Base-by-base conservation (phyloP, 495 filamentous ascomycete genomes). In the Podospora comata region DNA sequence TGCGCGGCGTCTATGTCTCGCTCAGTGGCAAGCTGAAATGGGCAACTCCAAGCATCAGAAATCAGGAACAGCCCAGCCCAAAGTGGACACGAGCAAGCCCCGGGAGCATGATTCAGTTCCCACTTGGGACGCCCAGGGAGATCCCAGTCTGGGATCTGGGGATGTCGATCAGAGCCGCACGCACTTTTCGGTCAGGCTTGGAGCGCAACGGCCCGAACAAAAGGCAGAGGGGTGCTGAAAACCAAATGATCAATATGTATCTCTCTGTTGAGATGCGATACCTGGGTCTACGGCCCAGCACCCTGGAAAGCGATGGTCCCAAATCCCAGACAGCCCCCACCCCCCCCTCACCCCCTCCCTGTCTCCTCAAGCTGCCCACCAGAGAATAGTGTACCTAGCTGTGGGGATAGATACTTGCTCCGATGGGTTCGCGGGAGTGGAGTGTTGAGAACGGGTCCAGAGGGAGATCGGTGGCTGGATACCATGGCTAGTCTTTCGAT, bases 111-210 rank as follows among this genome's bases (percentile, higher is more conserved):
- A 58, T 58, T 19, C n/a, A 58, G 55, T 58, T 58, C 55, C 55
- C 55, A 58, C 55, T 58, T 58, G 55, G 55, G 55, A 58, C n/a
- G n/a, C 16, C 55, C n/a, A 26, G 55, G 55, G 55, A 58, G n/a
- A 26, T 19, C 55, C 55, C 23, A 58, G n/a, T 58, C 9, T 58
- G 55, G 55, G 23, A 20, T 26, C 55, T 20, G n/a, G n/a, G n/a
- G 55, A 20, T 58, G 55, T 58, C 55, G 55, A 58, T 58, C 55
- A 58, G 39, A 48, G n/a, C 55, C 23, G 39, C 39, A 48, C 39
- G 39, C 39, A 20, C 55, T 58, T 19, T 58, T 58, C 55, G 55
- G 55, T 58, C n/a, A 58, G 55, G 23, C 39, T 48, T 11, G 39
- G 39, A 6, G 55, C 55, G n/a, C 55, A 58, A 58, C 55, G 55